These are phyloP conservation scores for Eimeria sp. DNA, from an alignment of 169 alveolate species.

Conservation along the genomic window DNA sequence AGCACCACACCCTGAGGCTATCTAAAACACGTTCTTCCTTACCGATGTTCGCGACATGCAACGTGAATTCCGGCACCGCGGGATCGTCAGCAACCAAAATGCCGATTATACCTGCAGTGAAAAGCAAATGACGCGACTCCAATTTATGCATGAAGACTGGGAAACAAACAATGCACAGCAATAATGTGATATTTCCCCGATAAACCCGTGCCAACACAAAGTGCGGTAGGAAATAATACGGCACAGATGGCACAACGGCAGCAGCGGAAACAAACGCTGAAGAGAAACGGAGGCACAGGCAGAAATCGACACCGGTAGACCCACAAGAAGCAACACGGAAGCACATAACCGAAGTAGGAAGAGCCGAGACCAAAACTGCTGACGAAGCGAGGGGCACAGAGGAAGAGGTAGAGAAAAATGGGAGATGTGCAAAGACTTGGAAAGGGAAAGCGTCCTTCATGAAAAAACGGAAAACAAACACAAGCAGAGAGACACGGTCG, in stretches of 20 bases:
- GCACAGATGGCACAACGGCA: not conserved
- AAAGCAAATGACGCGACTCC: not conserved
- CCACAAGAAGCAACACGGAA: not conserved
- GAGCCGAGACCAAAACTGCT: not conserved
- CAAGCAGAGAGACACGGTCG: not conserved
- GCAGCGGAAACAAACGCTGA: not conserved
- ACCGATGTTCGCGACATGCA: conserved; percentile 37
- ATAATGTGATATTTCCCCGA: not conserved
- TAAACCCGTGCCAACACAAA: not conserved
- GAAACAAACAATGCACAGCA: not conserved
- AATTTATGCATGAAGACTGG: not conserved
- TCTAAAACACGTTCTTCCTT: not conserved
- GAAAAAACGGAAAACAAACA: not conserved
- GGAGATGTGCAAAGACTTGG: not conserved
- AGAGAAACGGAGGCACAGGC: not conserved
- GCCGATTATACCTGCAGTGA: conserved; percentile 11
- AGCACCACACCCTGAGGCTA: no score
- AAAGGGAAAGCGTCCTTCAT: not conserved
- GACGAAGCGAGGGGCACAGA: not conserved
- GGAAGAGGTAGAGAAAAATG: not conserved
- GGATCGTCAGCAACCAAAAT: conserved; percentile 9
- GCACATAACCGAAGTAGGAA: not conserved
- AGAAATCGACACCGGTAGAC: not conserved
- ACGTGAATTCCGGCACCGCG: not conserved
- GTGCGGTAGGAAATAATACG: not conserved